Evolutionary conservation across 805 yeast species (phyloP), one percentile per base, ranked within the genome.

Genomic region (Zygosaccharomyces bailii): DNA sequence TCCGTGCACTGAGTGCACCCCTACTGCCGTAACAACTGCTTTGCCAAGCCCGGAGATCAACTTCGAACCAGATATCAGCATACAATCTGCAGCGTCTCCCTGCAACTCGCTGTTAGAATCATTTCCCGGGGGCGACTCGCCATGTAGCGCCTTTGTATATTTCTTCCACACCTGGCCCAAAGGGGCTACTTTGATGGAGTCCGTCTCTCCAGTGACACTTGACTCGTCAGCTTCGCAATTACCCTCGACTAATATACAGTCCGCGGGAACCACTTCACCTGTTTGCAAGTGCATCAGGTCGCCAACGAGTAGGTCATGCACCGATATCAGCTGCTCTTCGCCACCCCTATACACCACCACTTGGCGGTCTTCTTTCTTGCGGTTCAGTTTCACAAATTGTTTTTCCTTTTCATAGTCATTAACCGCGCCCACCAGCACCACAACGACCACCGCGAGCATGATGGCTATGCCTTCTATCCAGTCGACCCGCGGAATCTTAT

Each of bases 381-480:
- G 80, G 65, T 91, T 90, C 51, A 93, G 75, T 54, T 81, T 83
- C 40, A 86, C 85, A 66, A 93, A 93, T 63, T 93, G 99, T 11
- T 88, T 71, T 63, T 93, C 99, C 64, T 95, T 95, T 62, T 93
- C 96, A 71, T 85, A 93, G 67, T 93, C 99, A 65, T 93, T 93
- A n/a, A 79, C 84, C 2, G 96, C 93, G 39, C 97, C 96, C 10
- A 95, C 99, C 2, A 87, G 52, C 4, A 91, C 96, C 25, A 93
- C 98, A 48, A 93, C 91, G 4, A 79, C 57, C 18, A 93, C 86
- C 16, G 99, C 99, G 3, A 84, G 84, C 54, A 93, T 78, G 60
- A 93, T 93, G 32, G 99, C 99, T 30, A 90, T 96, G 55, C 99
- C 99, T 71, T 93, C 99, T 38, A 95, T 96, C 97, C 98, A 93